Conservation (phyloP, 169 alveolate species). For the Plasmodium malariae region DNA sequence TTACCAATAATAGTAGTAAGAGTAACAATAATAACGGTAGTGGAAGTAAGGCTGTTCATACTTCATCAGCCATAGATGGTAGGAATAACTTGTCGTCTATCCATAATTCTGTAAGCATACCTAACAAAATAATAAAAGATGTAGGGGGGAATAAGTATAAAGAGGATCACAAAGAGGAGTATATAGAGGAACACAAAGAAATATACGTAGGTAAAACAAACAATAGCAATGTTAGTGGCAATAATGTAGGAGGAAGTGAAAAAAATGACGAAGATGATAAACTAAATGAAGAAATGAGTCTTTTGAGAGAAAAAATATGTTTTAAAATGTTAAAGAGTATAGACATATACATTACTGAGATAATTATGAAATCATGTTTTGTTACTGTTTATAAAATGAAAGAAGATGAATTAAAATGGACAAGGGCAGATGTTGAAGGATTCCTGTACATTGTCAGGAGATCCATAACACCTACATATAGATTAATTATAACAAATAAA, state of each 20-base stretch:
- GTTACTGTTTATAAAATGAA: conserved; percentile 83
- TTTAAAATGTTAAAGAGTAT: conserved; percentile 78
- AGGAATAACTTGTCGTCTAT: neutral
- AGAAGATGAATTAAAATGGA: conserved; percentile 80
- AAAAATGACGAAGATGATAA: conserved; percentile 4
- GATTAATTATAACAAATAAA: conserved; percentile 82
- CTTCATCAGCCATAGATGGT: neutral
- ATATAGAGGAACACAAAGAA: neutral
- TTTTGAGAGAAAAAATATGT: conserved; percentile 79
- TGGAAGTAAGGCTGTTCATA: neutral
- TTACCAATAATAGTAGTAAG: neutral
- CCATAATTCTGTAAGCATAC: neutral
- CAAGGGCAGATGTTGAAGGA: conserved; percentile 83
- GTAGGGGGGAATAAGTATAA: neutral
- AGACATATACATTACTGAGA: conserved; percentile 78
- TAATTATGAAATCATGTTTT: conserved; percentile 81
- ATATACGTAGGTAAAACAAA: neutral
- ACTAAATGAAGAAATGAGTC: conserved; percentile 21
- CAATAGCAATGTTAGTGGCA: neutral
- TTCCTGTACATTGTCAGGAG: conserved; percentile 79
- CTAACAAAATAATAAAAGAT: neutral
- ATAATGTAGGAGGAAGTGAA: conserved; percentile 1
- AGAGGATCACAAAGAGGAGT: neutral
- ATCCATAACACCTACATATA: conserved; percentile 52
- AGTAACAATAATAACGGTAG: neutral